phyloP scores from a whole-genome alignment of 371 early-diverging fungal genomes.

The Mortierella sp. region DNA sequence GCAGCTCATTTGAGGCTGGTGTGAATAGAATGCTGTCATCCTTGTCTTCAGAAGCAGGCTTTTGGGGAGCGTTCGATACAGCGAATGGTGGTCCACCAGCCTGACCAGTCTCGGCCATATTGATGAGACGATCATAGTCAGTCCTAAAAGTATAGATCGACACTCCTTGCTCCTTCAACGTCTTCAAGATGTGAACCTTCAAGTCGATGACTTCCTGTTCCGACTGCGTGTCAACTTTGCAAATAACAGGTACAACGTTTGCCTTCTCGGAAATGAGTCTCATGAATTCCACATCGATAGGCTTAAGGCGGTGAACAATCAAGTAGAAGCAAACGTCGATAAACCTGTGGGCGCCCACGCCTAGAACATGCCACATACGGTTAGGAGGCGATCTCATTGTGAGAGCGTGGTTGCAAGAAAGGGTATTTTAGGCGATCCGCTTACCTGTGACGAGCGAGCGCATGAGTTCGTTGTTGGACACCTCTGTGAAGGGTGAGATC shows the following conservation, averaged over 20 bases:
- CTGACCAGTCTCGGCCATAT: conserved; percentile 40
- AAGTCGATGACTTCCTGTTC: conserved; percentile 67
- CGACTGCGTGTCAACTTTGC: conserved; percentile 76
- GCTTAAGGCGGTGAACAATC: conserved; percentile 73
- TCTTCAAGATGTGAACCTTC: conserved; percentile 64
- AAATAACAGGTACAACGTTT: conserved; percentile 74
- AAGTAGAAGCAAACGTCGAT: conserved; percentile 79
- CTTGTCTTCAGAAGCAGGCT: conserved; percentile 20
- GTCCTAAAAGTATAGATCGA: conserved; percentile 53
- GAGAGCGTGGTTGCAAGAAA: neutral
- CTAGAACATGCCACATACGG: conserved; percentile 1
- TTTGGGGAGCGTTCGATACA: conserved; percentile 28
- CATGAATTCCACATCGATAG: conserved; percentile 84
- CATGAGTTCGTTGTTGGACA: conserved; percentile 53
- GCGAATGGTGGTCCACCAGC: conserved; percentile 56
- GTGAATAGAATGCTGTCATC: conserved; percentile 37
- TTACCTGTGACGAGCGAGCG: conserved; percentile 55
- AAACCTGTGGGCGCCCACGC: conserved; percentile 64
- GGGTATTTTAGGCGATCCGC: neutral
- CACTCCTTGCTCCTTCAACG: conserved; percentile 62
- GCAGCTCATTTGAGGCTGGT: conserved; percentile 46
- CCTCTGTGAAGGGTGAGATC: conserved; percentile 51
- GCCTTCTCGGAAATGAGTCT: conserved; percentile 67
- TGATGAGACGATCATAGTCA: conserved; percentile 38
- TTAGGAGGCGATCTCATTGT: neutral